These are phyloP conservation scores for Euphrasia confusa DNA, from an alignment of 257 asterid species.

Conservation along the genomic window DNA sequence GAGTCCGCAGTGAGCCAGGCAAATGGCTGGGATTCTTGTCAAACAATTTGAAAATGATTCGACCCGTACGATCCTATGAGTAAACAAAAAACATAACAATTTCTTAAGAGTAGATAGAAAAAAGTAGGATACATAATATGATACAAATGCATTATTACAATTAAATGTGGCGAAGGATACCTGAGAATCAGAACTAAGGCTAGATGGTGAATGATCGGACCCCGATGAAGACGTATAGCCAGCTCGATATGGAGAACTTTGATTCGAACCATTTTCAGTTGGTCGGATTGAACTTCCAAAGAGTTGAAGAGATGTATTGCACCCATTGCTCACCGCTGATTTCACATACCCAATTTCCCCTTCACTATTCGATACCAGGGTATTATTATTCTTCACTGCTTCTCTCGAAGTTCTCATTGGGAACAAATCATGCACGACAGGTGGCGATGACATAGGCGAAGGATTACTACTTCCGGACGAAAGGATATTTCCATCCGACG, in stretches of 20 bases:
- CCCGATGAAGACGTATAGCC: slow-evolving; percentile 74
- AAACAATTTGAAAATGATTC: slow-evolving; percentile 79
- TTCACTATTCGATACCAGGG: slow-evolving; percentile 29
- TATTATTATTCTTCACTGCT: slow-evolving; percentile 35
- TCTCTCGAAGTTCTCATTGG: slow-evolving; percentile 55
- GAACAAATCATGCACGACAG: slow-evolving; percentile 58
- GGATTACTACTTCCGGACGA: slow-evolving; percentile 77
- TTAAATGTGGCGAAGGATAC: slow-evolving; percentile 29
- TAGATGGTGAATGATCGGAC: slow-evolving; percentile 79
- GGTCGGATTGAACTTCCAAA: slow-evolving; percentile 48
- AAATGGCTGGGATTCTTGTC: slow-evolving; percentile 93
- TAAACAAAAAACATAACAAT: slow-evolving; percentile 17
- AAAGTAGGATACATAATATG: neutral
- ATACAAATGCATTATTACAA: neutral
- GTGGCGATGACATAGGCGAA: slow-evolving; percentile 64
- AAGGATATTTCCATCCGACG: slow-evolving; percentile 42
- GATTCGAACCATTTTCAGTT: slow-evolving; percentile 44
- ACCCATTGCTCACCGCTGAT: slow-evolving; percentile 33
- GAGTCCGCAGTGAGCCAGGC: slow-evolving; percentile 67
- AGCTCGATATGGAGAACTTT: slow-evolving; percentile 49
- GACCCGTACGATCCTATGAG: slow-evolving; percentile 77
- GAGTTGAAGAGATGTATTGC: slow-evolving; percentile 64
- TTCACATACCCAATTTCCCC: slow-evolving; percentile 33
- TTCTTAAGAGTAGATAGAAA: neutral
- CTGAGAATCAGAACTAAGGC: slow-evolving; percentile 60